Evolutionary conservation across 805 yeast genomes (phyloP).

Genomic region (Kuraishia hungarica): DNA sequence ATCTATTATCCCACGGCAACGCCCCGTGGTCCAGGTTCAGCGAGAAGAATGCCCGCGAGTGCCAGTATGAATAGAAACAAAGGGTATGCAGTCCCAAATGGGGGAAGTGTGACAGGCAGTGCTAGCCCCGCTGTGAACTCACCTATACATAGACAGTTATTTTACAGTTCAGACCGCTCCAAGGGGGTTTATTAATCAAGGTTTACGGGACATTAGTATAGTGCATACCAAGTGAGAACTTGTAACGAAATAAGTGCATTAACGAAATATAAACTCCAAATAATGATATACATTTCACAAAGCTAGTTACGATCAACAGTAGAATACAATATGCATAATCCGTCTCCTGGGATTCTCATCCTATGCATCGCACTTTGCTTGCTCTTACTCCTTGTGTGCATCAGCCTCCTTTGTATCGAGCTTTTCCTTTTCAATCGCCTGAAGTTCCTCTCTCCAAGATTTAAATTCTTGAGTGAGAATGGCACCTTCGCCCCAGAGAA

Average conservation of each 20-base stretch:
- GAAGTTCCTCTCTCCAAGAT: conserved; percentile 38
- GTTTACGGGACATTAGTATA: background rate
- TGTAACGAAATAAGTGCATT: background rate
- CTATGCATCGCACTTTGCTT: background rate
- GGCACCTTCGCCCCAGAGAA: conserved; percentile 24
- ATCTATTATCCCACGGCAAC: background rate
- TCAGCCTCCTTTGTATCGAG: background rate
- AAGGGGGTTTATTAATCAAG: background rate
- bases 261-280: background rate
- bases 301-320: background rate
- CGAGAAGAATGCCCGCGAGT: background rate
- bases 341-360: too few relatives aligned
- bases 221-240: too few relatives aligned
- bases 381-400: background rate
- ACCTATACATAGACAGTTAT: background rate
- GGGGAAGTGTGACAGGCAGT: too few relatives aligned
- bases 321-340: too few relatives aligned
- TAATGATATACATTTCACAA: background rate
- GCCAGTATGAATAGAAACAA: background rate
- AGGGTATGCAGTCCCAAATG: background rate
- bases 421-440: background rate
- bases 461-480: conserved; percentile 43
- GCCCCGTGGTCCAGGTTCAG: background rate
- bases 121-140: background rate
- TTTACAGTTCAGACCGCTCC: background rate